Base-by-base conservation (phyloP, 306 rosid species). In the Malus fusca region DNA sequence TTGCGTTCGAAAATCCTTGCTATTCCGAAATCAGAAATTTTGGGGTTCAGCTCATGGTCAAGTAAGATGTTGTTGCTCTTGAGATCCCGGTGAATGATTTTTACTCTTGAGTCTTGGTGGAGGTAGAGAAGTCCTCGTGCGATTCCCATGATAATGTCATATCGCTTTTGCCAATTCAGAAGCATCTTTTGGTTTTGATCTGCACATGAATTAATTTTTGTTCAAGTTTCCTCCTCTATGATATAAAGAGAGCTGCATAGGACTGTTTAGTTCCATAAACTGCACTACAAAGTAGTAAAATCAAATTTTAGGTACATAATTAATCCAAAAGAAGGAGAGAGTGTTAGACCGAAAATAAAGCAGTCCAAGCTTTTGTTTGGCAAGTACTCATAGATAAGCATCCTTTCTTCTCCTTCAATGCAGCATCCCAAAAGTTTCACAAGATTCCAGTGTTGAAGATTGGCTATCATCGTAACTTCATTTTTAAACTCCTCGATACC, bases 401-500 rank as follows among this genome's bases (percentile, higher is more conserved):
- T 25, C 59, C 48, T 80, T 22, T 80, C 83, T 30, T 74, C 72
- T 30, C 68, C 55, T 25, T 74, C 65, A 33, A 74, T 80, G 58
- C 75, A 80, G 42, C 70, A 80, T 0, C 83, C 66, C 60, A 63
- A 35, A 46, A 80, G 79, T 63, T 74, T 80, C 15, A 80, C 83
- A 8, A 80, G 76, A 48, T 80, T 80, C 52, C 70, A 55, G 55
- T 79, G 82, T 19, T 79, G 82, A 44, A 79, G 83, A 4, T 79
- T 79, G 18, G 79, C 78, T 28, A 79, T 80, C 61, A 80, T 30
- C 26, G 55, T 8, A 5, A 80, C 79, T 79, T 83, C 84, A 72
- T 79, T 83, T 69, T 44, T 83, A 35, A 83, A 79, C 78, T 83
- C 87, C 22, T 63, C 33, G 28, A 52, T 8, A 26, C 87, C 87